Base-by-base conservation (phyloP, 1,284 basidiomycete species). In the Caloboletus firmus region DNA sequence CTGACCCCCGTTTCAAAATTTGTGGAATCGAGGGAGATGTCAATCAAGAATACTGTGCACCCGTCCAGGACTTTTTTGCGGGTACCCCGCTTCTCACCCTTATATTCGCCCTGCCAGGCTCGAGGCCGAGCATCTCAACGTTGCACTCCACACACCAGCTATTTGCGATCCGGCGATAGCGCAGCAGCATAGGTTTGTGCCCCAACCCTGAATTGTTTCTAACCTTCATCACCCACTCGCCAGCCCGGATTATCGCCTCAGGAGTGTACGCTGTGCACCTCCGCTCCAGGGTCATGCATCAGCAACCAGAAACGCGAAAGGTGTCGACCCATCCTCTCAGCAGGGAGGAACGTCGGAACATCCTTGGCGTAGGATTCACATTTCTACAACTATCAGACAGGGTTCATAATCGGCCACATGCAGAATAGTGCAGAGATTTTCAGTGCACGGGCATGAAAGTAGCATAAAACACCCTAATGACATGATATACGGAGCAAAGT, bases 331-430 rank as follows among this genome's bases (percentile, higher is more conserved):
- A n/a, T n/a, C n/a, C n/a, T n/a, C n/a, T n/a, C n/a, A n/a, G n/a
- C n/a, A n/a, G n/a, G 11, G 12, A 39, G 5, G 12, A 39, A 39
- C 8, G 12, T 39, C 7, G 7, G 37, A 28, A 18, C n/a, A n/a
- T n/a, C n/a, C n/a, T 15, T 18, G 15, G n/a, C 24, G n/a, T 12
- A 8, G 8, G 41, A 15, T 35, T 28, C 18, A 0, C 26, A 20
- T 44, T 44, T 20, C 8, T 36, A 20, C n/a, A 20, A 17, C 3
- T 28, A 28, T 71, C 34, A 20, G 17, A 31, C 94, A 96, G 68
- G 75, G 5, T 64, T 81, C 28, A 81, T 13, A 11, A 9, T 15
- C 41, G 15, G n/a, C 30, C 24, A 28, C 24, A 37, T 44, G n/a
- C 20, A 49, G 20, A 22, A 4, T n/a, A 17, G 17, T 17, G 5